A percentile compares a stretch with the other conserved stretches of the same genome.
phyloP scores from a whole-genome alignment of 768 basidiomycete genomes.

The Lepiota brunneoincarnata region DNA sequence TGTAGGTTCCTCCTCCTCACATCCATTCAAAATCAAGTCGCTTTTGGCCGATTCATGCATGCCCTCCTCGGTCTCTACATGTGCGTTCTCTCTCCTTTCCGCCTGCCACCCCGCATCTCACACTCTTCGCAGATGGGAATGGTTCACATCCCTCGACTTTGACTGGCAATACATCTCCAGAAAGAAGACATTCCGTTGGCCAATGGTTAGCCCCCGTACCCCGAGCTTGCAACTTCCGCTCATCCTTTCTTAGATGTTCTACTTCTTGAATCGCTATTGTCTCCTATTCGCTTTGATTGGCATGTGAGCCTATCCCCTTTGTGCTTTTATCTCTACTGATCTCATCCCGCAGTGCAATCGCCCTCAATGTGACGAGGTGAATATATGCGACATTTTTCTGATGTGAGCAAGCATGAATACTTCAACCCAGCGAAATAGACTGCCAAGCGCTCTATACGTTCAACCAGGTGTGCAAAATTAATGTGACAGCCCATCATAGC shows the following conservation, averaged over 20 bases:
- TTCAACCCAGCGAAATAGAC: slow-evolving; percentile 41
- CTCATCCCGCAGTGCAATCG: slow-evolving; percentile 40
- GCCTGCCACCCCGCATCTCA: neutral
- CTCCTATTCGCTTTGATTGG: slow-evolving; percentile 64
- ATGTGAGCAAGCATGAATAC: neutral
- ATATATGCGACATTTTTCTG: slow-evolving; percentile 13
- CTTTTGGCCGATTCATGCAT: slow-evolving; percentile 59
- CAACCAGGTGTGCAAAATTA: slow-evolving; percentile 42
- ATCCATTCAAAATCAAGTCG: slow-evolving; percentile 24
- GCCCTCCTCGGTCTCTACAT: slow-evolving; percentile 57
- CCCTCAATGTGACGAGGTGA: slow-evolving; percentile 55
- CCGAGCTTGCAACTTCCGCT: neutral
- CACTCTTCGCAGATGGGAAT: slow-evolving; percentile 55
- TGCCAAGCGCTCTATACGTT: slow-evolving; percentile 72
- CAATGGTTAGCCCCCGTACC: slow-evolving; percentile 41
- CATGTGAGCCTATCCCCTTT: slow-evolving; percentile 45
- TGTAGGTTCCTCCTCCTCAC: neutral
- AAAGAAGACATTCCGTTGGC: slow-evolving; percentile 61
- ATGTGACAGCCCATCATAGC: slow-evolving; percentile 1
- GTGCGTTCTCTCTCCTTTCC: slow-evolving; percentile 28
- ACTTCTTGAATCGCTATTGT: slow-evolving; percentile 68
- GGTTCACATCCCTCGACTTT: slow-evolving; percentile 57
- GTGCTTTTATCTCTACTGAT: neutral
- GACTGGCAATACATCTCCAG: slow-evolving; percentile 62
- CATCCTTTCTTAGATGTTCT: slow-evolving; percentile 47